These are phyloP conservation scores for Gymnopilus junonius DNA, from an alignment of 768 basidiomycete species.

Conservation along the genomic window DNA sequence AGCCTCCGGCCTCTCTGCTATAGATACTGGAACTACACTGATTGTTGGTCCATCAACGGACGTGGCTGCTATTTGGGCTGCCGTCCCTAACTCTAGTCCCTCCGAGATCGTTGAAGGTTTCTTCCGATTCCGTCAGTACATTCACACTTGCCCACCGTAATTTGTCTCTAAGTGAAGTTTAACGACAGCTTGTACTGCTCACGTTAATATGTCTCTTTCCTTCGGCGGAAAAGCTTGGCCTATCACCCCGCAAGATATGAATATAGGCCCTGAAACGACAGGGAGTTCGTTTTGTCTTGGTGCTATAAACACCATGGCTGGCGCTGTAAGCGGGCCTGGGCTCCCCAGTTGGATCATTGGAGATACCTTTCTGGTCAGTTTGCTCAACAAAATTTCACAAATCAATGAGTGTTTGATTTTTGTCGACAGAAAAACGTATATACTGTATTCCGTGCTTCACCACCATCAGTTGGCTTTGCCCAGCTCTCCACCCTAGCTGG, in stretches of 20 bases:
- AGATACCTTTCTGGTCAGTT: slow-evolving; percentile 69
- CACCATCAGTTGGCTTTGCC: slow-evolving; percentile 57
- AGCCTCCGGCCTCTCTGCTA: slow-evolving; percentile 62
- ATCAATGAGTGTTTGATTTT: neutral
- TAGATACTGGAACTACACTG: slow-evolving; percentile 97
- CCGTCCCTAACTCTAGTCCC: slow-evolving; percentile 61
- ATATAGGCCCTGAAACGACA: slow-evolving; percentile 56
- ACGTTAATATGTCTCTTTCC: slow-evolving; percentile 60
- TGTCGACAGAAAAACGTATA: slow-evolving; percentile 55
- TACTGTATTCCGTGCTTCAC: slow-evolving; percentile 48
- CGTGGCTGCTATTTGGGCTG: slow-evolving; percentile 63
- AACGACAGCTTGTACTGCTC: slow-evolving; percentile 64
- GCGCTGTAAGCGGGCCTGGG: slow-evolving; percentile 39
- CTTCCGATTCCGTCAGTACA: slow-evolving; percentile 73
- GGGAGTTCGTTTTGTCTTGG: slow-evolving; percentile 54
- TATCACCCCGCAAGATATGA: slow-evolving; percentile 79
- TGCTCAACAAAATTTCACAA: neutral
- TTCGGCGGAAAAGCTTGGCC: slow-evolving; percentile 84
- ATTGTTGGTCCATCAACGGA: slow-evolving; percentile 79
- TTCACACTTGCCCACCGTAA: neutral
- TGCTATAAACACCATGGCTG: slow-evolving; percentile 61
- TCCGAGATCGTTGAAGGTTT: slow-evolving; percentile 59
- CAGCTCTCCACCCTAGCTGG: slow-evolving; percentile 49
- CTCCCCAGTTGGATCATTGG: slow-evolving; percentile 70
- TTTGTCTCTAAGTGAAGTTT: neutral